These are phyloP conservation scores for Davidsoniella virescens DNA, from an alignment of 2,329 filamentous ascomycete genomes.

Conservation along the genomic window DNA sequence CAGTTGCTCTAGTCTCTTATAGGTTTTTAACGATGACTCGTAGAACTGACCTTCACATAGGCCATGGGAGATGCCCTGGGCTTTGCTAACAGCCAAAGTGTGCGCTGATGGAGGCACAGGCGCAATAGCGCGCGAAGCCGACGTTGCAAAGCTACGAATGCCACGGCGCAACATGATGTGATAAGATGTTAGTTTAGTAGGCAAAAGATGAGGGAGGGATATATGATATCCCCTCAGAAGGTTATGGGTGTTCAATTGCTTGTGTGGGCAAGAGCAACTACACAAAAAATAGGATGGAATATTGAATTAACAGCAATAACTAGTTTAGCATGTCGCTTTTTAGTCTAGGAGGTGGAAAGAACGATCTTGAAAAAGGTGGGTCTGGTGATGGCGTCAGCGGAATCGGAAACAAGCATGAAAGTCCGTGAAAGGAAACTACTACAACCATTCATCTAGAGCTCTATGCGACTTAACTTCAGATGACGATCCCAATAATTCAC, in stretches of 20 bases:
- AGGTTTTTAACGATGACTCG: not conserved
- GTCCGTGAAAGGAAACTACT: not conserved
- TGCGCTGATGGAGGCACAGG: slow-evolving; percentile 36
- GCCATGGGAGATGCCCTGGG: slow-evolving; percentile 62
- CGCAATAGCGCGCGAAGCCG: slow-evolving; percentile 33
- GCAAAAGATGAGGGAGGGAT: not conserved
- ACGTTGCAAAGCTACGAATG: slow-evolving; percentile 50
- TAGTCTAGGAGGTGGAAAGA: not conserved
- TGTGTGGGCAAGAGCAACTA: not conserved
- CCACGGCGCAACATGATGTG: slow-evolving; percentile 51
- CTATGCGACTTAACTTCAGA: too few species aligned
- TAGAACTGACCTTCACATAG: slow-evolving; percentile 56
- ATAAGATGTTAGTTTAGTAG: too few species aligned
- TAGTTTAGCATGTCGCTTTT: not conserved
- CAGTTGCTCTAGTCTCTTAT: not conserved
- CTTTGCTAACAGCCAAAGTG: slow-evolving; percentile 57
- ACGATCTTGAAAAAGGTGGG: slow-evolving; percentile 6
- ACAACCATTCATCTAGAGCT: not conserved
- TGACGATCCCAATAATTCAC: too few species aligned
- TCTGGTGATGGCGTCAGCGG: slow-evolving; percentile 12
- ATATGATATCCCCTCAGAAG: not conserved
- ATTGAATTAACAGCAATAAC: not conserved
- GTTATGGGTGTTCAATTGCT: not conserved
- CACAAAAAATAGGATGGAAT: not conserved
- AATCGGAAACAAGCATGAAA: not conserved